phyloP scores from a whole-genome alignment of 2,329 filamentous ascomycete genomes.

The Ceratocystis cacaofunesta region DNA sequence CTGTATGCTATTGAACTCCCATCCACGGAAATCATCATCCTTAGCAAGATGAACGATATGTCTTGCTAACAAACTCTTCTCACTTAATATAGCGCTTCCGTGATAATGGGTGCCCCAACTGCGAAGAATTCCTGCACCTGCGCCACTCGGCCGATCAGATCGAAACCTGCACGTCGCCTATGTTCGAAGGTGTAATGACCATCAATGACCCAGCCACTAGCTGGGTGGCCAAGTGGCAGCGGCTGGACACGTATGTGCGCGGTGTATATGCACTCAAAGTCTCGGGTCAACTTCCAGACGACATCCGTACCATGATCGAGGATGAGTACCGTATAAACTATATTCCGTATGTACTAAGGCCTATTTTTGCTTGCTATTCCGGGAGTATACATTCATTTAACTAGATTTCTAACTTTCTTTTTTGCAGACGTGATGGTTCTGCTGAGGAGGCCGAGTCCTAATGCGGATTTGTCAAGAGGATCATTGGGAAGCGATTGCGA shows the following conservation, averaged over 20 bases:
- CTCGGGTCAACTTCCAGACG: constrained; percentile 59
- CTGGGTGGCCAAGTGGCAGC: constrained; percentile 96
- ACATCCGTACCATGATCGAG: constrained; percentile 44
- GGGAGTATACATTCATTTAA: not conserved
- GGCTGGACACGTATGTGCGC: constrained; percentile 71
- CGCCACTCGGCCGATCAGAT: constrained; percentile 65
- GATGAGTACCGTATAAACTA: constrained; percentile 50
- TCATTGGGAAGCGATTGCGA: not conserved
- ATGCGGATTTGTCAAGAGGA: constrained; percentile 18
- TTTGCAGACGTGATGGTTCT: constrained; percentile 41
- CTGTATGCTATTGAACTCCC: constrained; percentile 33
- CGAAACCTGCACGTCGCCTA: constrained; percentile 84
- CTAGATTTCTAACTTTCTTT: not conserved
- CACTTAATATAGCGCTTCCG: constrained; percentile 55
- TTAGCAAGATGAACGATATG: not conserved
- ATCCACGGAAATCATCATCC: not conserved
- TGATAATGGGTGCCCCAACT: constrained; percentile 85
- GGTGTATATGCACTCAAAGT: constrained; percentile 95
- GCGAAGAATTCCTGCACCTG: constrained; percentile 81
- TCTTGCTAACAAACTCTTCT: constrained; percentile 8
- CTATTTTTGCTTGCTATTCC: constrained; percentile 28
- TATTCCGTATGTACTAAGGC: constrained; percentile 42
- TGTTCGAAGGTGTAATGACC: constrained; percentile 85
- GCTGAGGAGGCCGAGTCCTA: constrained; percentile 34
- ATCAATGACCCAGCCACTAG: constrained; percentile 67